Base-by-base conservation (phyloP, 1,284 basidiomycete species). In the Boletellus dicymbophilus region DNA sequence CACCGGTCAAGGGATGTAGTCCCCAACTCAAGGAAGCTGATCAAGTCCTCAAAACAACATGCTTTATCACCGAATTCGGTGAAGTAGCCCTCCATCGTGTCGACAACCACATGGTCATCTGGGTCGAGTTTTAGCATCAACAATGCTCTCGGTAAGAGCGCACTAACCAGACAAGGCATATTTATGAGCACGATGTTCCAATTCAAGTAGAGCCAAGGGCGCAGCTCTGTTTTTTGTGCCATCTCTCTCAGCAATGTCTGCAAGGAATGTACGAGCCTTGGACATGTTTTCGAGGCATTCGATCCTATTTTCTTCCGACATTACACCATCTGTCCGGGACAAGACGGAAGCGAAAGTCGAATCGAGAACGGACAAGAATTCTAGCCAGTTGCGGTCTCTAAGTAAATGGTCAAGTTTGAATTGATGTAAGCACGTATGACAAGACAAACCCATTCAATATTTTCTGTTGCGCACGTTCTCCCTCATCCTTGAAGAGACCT, bases 301-400 rank as follows among this genome's bases (percentile, higher is more conserved):
- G 63, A 65, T 47, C 31, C 47, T 46, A 58, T 58, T 28, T 65
- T 66, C 53, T 73, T 74, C 51, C 51, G 51, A 44, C 55, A 58
- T n/a, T 48, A 48, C 48, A 1, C 34, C 46, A 26, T 57, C 58
- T 28, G 55, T 52, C 6, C 67, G 58, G n/a, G 69, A 62, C 1
- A 62, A 57, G n/a, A 77, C 46, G 37, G 72, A 65, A 25, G 70
- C 67, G 56, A 91, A 85, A 3, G 84, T 77, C 0, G 80, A 82
- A 52, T 91, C 84, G 4, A 93, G 67, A 15, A 90, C 69, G 5
- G 88, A 79, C 38, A 87, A 65, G 62, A 93, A 90, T 59, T 93
- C 90, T 13, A 90, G 74, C 90, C 91, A 94, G 59, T 93, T 93
- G 38, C 87, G 84, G 61, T 93, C 88, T 42, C 89, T 92, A 51